Evolutionary conservation across 1,139 yeast species (phyloP).

Genomic region (Debaryomyces nepalensis): DNA sequence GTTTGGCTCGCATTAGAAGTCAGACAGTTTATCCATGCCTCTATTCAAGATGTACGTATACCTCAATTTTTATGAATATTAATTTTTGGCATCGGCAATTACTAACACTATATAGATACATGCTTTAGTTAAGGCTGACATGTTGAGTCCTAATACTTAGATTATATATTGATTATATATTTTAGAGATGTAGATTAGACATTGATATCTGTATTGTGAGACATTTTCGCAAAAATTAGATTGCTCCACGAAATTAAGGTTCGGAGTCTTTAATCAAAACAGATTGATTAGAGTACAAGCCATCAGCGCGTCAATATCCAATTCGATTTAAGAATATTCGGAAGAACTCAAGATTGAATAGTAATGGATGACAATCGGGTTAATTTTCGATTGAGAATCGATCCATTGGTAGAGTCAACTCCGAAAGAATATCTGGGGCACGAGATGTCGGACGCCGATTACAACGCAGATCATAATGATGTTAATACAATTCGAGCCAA

Average conservation of each 20-base stretch:
- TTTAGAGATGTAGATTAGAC: no score
- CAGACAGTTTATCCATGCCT: conserved; percentile 82
- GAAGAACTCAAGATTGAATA: no score
- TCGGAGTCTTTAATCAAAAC: background rate
- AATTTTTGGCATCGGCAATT: conserved; percentile 4
- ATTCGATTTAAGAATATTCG: no score
- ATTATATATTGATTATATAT: conserved; percentile 5
- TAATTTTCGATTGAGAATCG: background rate
- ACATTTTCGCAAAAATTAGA: conserved; percentile 3
- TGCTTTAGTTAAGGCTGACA: conserved; percentile 53
- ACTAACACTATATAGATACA: conserved; percentile 43
- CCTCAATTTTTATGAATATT: background rate
- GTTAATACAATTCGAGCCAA: background rate
- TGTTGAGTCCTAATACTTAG: conserved; percentile 52
- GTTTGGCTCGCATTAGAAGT: conserved; percentile 93
- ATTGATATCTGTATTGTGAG: no score
- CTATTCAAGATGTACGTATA: conserved; percentile 73
- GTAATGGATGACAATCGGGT: conserved; percentile 4
- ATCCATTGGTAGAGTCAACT: background rate
- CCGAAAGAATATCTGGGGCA: conserved; percentile 7
- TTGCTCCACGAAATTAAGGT: conserved; percentile 5
- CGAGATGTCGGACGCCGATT: background rate
- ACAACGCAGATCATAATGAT: background rate
- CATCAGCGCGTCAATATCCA: no score
- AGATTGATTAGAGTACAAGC: no score